Base-by-base conservation (phyloP, 306 rosid genomes). In the Lithocarpus polystachyus region DNA sequence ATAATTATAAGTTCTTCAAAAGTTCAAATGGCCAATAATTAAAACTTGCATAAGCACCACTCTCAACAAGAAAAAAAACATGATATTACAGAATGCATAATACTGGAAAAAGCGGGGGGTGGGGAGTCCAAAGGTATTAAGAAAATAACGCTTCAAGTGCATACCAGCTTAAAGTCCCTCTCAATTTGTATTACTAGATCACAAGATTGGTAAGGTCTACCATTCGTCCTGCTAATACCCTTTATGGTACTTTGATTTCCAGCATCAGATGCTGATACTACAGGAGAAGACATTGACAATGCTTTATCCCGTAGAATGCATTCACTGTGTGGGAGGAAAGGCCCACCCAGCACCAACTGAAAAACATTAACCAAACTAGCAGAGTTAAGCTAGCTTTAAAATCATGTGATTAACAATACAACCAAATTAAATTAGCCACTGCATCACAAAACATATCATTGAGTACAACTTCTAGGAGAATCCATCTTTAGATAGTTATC, bases 321-420 rank as follows among this genome's bases (percentile, higher is more conserved):
- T 86, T 94, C 97, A 80, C 91, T 87, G 76, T 89, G 92, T 33
- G 94, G 96, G 28, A 90, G 89, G 83, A 95, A 89, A 12, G 94
- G 94, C 24, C 97, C 97, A 57, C 97, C 97, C 74, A 94, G 84
- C 81, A 94, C 92, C 79, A 90, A 65, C 97, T 92, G 91, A 81
- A 84, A 84, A 29, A 37, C 74, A 75, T 43, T 54, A 60, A 28
- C 35, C 23, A 7, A 20, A 67, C 37, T 68, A 22, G 13, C 35
- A 62, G 24, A 73, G 71, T 81, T 80, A 79, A 74, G 33, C 75
- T 31, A 77, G 13, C 18, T 15, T 4, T 28, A 28, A 64, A 17
- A 18, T 29, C 33, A 64, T 1, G 9, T 18, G 37, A 75, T 17
- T 40, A 57, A 73, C 5, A 31, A 53, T 20, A 56, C 7, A 12